Evolutionary conservation across 2,329 filamentous ascomycete species (phyloP), one percentile per base, ranked within the genome.

Genomic region (Alternaria arborescens): DNA sequence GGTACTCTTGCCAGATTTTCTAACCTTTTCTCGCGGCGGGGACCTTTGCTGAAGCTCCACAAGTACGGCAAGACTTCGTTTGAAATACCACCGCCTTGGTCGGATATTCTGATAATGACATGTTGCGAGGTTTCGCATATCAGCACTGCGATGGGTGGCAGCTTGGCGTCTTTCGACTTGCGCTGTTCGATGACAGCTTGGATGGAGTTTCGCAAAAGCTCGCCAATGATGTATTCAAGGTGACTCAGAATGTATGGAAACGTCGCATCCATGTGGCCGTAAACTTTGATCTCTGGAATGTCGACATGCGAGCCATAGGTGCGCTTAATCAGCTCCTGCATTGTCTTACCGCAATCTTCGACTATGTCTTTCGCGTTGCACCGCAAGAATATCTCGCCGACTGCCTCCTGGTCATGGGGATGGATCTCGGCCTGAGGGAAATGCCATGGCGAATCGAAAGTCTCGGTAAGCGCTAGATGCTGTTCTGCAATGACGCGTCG

Each of bases 171-270:
- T 22, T 81, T 72, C 36, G 79, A 76, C 55, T 82, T 82, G 52
- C 89, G 88, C 66, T 88, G 87, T 74, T 97, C 94, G 61, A 97
- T 90, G 38, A 95, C 89, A 20, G 94, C 94, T 79, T 98, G 94
- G 16, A 99, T 92, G 0, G 93, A 96, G 80, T 99, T 99, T 38
- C 95, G 90, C 24, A 99, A 84, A 22, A 99, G 88, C 81, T 99
- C 95, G 52, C 95, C 94, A 58, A 99, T 87, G 70, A 99, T 97
- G 80, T 99, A 99, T 80, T 99, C 94, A 52, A 99, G 86, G 77
- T 98, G 95, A 74, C 90, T 95, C 52, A 97, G 87, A 66, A 99
- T 98, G 74, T 97, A 99, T 1, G 96, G 95, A 74, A 99, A 99
- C 32, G 89, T 97, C 5, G 94, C 94, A 30, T 92, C 88, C 3